Conservation (phyloP, 768 basidiomycete genomes). For the Mycena amicta region DNA sequence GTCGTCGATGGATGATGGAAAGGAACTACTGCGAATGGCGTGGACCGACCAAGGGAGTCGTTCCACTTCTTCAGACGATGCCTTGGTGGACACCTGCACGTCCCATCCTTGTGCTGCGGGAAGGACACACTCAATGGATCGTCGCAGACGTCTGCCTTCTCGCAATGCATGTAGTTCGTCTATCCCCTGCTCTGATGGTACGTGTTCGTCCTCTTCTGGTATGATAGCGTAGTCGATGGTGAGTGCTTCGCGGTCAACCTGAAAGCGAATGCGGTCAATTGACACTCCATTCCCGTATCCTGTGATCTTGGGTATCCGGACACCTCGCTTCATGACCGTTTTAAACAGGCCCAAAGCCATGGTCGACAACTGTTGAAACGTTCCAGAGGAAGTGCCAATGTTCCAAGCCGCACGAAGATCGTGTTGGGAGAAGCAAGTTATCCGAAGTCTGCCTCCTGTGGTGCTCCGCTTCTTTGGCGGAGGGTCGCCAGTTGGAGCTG, state of each 20-base stretch:
- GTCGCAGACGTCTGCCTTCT: slow-evolving; percentile 69
- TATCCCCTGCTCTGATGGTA: slow-evolving; percentile 45
- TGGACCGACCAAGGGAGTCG: slow-evolving; percentile 72
- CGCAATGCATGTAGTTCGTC: slow-evolving; percentile 66
- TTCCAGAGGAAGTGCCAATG: slow-evolving; percentile 61
- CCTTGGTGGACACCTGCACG: slow-evolving; percentile 74
- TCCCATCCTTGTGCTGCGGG: slow-evolving; percentile 85
- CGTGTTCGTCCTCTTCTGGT: slow-evolving; percentile 65
- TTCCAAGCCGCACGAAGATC: slow-evolving; percentile 89
- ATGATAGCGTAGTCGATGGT: slow-evolving; percentile 84
- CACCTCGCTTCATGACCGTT: slow-evolving; percentile 75
- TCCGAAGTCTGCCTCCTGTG: slow-evolving; percentile 53
- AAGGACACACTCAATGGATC: slow-evolving; percentile 81
- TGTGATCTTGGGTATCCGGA: slow-evolving; percentile 70
- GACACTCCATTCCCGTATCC: slow-evolving; percentile 84
- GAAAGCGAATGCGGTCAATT: slow-evolving; percentile 78
- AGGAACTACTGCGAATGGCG: slow-evolving; percentile 52
- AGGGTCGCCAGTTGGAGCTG: slow-evolving; percentile 30
- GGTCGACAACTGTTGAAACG: slow-evolving; percentile 82
- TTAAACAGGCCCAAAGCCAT: slow-evolving; percentile 83
- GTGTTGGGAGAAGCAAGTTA: slow-evolving; percentile 96
- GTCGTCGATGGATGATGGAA: slow-evolving; percentile 32
- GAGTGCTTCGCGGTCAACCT: slow-evolving; percentile 81
- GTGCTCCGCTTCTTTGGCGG: slow-evolving; percentile 37
- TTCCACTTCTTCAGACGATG: slow-evolving; percentile 72